A percentile compares a stretch with the other conserved stretches of the same genome.
Evolutionary conservation across 768 basidiomycete genomes (phyloP).

Genomic region (Rhizopogon sp.): DNA sequence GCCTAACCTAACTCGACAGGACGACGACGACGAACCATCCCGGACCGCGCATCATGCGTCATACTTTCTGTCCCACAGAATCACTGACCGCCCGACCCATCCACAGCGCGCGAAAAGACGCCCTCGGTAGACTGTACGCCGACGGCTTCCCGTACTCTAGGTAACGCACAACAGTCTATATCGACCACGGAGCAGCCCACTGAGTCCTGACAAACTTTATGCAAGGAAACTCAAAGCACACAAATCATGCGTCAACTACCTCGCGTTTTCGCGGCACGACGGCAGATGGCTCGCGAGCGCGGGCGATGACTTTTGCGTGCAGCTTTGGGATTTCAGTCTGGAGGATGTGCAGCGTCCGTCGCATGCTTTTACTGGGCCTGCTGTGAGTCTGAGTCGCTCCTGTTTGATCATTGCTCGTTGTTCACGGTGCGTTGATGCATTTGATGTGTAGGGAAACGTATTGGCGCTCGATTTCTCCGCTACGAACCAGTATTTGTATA

Average conservation of each 20-base stretch:
- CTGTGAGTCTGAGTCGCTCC: conserved; percentile 12
- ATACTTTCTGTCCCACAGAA: conserved; percentile 1
- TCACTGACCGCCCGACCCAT: conserved; percentile 5
- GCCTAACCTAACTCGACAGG: not conserved
- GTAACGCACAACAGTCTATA: conserved; percentile 8
- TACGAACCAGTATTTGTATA: conserved; percentile 55
- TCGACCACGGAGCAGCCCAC: too few species aligned
- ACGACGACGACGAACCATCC: not conserved
- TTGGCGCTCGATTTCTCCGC: conserved; percentile 70
- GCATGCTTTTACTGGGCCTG: conserved; percentile 42
- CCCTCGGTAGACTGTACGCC: conserved; percentile 15
- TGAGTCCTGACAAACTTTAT: too few species aligned
- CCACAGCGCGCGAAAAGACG: conserved; percentile 12
- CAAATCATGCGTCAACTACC: conserved; percentile 60
- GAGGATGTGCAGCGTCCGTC: conserved; percentile 44
- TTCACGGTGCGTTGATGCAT: too few species aligned
- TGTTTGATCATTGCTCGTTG: too few species aligned
- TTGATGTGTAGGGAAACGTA: conserved; percentile 52
- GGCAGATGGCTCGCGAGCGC: conserved; percentile 64
- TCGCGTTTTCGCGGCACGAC: conserved; percentile 54
- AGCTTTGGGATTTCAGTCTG: conserved; percentile 66
- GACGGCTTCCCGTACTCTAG: conserved; percentile 31
- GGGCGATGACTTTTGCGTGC: conserved; percentile 57
- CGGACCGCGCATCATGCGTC: not conserved
- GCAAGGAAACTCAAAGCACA: conserved; percentile 38